Percentiles rank a stretch among this genome's conserved stretches.
Evolutionary conservation across 768 basidiomycete species (phyloP).

Genomic region (Pleurotus salmoneostramineus): DNA sequence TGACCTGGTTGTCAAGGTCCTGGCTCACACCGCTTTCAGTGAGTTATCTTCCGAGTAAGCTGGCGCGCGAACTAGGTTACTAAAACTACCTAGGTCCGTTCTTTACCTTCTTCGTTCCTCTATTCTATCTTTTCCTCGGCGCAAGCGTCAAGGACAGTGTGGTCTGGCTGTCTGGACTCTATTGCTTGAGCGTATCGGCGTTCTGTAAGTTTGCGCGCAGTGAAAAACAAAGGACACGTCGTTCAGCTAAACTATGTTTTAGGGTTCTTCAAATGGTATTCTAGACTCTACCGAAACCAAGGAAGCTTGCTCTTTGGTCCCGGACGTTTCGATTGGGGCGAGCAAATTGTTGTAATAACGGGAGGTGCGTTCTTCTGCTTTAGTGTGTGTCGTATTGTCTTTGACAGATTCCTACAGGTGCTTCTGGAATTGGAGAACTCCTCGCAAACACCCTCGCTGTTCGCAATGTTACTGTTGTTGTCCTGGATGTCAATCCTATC

Average conservation of each 20-base stretch:
- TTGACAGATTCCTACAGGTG: slow-evolving; percentile 40
- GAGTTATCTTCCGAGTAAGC: slow-evolving; percentile 20
- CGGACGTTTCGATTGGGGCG: slow-evolving; percentile 71
- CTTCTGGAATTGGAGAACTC: slow-evolving; percentile 86
- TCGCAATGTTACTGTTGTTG: slow-evolving; percentile 77
- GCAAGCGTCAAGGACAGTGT: slow-evolving; percentile 44
- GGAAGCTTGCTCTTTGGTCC: slow-evolving; percentile 60
- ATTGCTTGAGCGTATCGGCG: slow-evolving; percentile 52
- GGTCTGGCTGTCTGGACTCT: slow-evolving; percentile 48
- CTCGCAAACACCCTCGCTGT: slow-evolving; percentile 85
- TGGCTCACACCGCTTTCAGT: slow-evolving; percentile 80
- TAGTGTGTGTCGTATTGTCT: background rate
- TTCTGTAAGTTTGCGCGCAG: slow-evolving; percentile 55
- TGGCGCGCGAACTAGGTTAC: background rate
- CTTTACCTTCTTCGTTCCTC: slow-evolving; percentile 76
- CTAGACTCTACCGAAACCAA: slow-evolving; percentile 73
- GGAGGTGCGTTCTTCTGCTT: slow-evolving; percentile 51
- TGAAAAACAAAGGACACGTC: background rate
- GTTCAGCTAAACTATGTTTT: slow-evolving; percentile 3
- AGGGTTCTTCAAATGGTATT: slow-evolving; percentile 74
- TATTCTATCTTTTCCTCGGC: slow-evolving; percentile 76
- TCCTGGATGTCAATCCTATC: slow-evolving; percentile 81
- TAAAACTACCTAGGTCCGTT: slow-evolving; percentile 59
- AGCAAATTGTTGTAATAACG: slow-evolving; percentile 88
- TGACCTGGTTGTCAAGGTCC: slow-evolving; percentile 76